Percentiles rank a stretch among this genome's conserved stretches.
Evolutionary conservation across 257 asterid species (phyloP).

Genomic region (Plectranthus barbatus): DNA sequence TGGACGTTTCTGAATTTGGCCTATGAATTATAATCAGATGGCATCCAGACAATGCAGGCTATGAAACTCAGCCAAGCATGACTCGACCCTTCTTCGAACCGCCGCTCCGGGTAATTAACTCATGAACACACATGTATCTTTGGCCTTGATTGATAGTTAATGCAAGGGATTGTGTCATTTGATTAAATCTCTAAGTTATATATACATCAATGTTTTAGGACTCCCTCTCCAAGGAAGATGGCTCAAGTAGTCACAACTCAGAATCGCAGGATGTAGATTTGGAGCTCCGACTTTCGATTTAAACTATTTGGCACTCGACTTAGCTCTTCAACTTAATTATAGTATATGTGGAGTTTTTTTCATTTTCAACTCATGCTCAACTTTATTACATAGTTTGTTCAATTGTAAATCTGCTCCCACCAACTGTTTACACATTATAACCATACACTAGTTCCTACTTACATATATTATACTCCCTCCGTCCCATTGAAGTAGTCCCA

Average conservation of each 20-base stretch:
- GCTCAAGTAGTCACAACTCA: conserved; percentile 24
- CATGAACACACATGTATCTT: too few species aligned
- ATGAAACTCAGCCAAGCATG: conserved; percentile 50
- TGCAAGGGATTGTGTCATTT: too few species aligned
- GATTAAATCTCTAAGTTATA: not conserved
- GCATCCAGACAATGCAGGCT: conserved; percentile 46
- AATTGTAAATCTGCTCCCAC: too few species aligned
- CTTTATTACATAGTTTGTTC: too few species aligned
- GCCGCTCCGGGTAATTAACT: conserved; percentile 50
- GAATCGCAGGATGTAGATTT: conserved; percentile 69
- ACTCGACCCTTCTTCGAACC: conserved; percentile 49
- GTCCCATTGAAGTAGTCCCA: too few species aligned
- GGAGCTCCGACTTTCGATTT: conserved; percentile 71
- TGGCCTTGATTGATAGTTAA: too few species aligned
- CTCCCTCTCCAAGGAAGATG: conserved; percentile 34
- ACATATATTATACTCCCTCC: too few species aligned
- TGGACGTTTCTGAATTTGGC: not conserved
- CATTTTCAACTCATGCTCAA: conserved; percentile 5
- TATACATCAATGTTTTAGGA: too few species aligned
- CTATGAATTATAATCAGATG: conserved; percentile 33
- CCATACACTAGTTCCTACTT: too few species aligned
- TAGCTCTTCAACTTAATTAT: too few species aligned
- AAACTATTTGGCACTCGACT: not conserved
- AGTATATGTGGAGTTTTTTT: not conserved
- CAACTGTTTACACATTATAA: too few species aligned